A percentile compares a stretch with the other conserved stretches of the same genome.
phyloP scores from a whole-genome alignment of 306 rosid species.

The Geum urbanum region DNA sequence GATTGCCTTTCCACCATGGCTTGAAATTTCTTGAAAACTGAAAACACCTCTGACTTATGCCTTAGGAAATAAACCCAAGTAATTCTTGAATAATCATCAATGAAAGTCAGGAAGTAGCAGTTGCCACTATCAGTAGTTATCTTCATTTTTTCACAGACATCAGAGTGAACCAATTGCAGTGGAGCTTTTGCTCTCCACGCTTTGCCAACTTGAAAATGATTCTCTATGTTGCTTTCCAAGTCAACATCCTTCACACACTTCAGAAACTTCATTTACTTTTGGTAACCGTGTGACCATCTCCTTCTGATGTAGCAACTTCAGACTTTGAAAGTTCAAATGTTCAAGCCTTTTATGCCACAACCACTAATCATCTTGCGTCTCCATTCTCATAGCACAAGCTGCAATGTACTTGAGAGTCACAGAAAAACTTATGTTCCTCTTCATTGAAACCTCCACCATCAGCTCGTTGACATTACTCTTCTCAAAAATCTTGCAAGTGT shows the following conservation, averaged over 20 bases:
- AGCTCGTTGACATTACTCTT: neutral
- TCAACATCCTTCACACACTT: neutral
- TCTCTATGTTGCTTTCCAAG: neutral
- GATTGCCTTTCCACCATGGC: neutral
- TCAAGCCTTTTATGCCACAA: neutral
- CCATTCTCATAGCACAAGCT: neutral
- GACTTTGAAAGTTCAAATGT: neutral
- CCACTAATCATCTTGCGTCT: neutral
- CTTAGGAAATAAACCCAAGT: neutral
- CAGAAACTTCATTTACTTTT: neutral
- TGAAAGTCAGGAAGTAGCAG: neutral
- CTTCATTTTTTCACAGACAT: neutral
- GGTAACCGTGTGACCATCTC: neutral
- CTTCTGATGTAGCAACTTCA: neutral
- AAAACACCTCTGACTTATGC: neutral
- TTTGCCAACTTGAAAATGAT: neutral
- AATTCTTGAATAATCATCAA: neutral
- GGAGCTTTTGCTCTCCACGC: neutral
- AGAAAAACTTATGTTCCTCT: neutral
- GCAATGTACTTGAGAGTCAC: neutral
- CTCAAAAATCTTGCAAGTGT: neutral
- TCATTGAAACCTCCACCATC: neutral
- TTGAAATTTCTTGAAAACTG: neutral
- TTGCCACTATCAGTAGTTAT: neutral
- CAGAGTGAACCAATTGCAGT: neutral